These are phyloP conservation scores for Hirschfeldia incana DNA, from an alignment of 345 rosid species.

Conservation along the genomic window DNA sequence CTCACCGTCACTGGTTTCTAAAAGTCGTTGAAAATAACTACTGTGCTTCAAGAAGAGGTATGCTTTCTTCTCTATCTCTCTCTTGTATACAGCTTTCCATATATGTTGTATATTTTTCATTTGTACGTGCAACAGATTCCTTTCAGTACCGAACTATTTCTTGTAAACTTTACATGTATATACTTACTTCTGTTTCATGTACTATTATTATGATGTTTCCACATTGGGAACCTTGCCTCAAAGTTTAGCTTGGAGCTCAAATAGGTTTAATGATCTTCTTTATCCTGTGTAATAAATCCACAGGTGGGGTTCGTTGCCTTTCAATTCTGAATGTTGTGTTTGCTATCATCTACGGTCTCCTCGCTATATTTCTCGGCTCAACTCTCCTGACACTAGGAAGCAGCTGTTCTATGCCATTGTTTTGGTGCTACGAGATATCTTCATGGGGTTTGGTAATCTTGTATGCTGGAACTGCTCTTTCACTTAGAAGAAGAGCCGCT, in stretches of 20 bases:
- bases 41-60: conserved; percentile 95
- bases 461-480: conserved; percentile 72
- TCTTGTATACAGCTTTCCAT: conserved; percentile 5
- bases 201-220: background rate
- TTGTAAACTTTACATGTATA: background rate
- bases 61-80: conserved; percentile 20
- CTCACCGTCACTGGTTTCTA: conserved; percentile 78
- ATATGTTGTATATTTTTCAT: background rate
- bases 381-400: conserved; percentile 91
- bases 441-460: conserved; percentile 79
- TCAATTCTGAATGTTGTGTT: conserved; percentile 71
- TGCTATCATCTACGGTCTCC: conserved; percentile 73
- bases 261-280: conserved; percentile 16
- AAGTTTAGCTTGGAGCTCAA: conserved; percentile 19
- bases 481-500: conserved; percentile 74
- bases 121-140: background rate
- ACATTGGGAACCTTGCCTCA: conserved; percentile 6
- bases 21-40: conserved; percentile 86
- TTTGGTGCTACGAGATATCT: conserved; percentile 94
- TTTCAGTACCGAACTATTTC: background rate
- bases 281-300: conserved; percentile 24
- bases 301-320: conserved; percentile 90
- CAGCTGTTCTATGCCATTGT: conserved; percentile 81
- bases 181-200: background rate
- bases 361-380: conserved; percentile 85